These are phyloP conservation scores for Ceratobasidium sp. DNA, from an alignment of 1,284 basidiomycete species.

Conservation along the genomic window DNA sequence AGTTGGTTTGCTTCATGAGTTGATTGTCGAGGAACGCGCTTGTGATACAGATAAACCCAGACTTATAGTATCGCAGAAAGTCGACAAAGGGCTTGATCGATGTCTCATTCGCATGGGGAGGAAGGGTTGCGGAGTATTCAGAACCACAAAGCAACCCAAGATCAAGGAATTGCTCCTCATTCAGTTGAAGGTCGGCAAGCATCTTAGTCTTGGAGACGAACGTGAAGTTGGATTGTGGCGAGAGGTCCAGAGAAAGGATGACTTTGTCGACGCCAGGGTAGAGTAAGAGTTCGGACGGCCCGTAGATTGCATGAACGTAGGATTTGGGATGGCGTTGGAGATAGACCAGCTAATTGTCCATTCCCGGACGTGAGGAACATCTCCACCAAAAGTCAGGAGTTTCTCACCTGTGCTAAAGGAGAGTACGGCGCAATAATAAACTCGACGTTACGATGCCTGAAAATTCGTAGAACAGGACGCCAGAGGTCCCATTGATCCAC, in stretches of 20 bases:
- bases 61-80: conserved; percentile 88
- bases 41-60: conserved; percentile 76
- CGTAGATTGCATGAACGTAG: conserved; percentile 95
- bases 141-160: conserved; percentile 91
- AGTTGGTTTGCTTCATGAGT: conserved; percentile 75
- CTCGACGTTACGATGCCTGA: conserved; percentile 94
- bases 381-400: conserved; percentile 40
- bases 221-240: conserved; percentile 73
- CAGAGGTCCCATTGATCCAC: conserved; percentile 87
- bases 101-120: conserved; percentile 76
- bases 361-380: not conserved
- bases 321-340: conserved; percentile 91
- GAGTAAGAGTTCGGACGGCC: conserved; percentile 87
- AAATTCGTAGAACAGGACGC: conserved; percentile 89
- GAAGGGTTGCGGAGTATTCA: conserved; percentile 86
- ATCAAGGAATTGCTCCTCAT: conserved; percentile 94
- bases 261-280: conserved; percentile 91
- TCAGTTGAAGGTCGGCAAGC: conserved; percentile 75
- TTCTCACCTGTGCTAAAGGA: conserved; percentile 86
- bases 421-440: conserved; percentile 96
- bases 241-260: conserved; percentile 86
- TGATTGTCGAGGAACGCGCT: conserved; percentile 78
- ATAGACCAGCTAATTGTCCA: conserved; percentile 79
- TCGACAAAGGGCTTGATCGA: conserved; percentile 84
- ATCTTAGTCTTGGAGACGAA: conserved; percentile 85